Conservation (phyloP, 306 rosid species). For the Macrotyloma uniflorum region DNA sequence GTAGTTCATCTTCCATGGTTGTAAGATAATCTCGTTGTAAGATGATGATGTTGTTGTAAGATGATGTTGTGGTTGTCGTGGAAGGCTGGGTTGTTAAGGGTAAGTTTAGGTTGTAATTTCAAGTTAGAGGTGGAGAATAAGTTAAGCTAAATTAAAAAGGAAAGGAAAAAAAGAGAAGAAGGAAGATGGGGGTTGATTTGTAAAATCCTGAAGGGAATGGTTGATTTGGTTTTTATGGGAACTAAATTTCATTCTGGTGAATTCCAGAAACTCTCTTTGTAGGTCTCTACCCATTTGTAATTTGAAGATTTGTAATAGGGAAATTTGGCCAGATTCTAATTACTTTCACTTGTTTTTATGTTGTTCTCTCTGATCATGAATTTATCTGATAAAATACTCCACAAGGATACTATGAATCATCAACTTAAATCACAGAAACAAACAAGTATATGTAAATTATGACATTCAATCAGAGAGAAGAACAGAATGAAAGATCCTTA, state of each 20-base stretch:
- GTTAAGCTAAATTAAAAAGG: not conserved
- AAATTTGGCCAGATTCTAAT: constrained; percentile 31
- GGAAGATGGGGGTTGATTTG: constrained; percentile 41
- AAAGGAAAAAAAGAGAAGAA: not conserved
- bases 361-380: not conserved
- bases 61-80: not conserved
- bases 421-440: not conserved
- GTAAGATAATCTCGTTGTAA: constrained; percentile 21
- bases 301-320: constrained; percentile 40
- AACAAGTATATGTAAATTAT: too few species aligned
- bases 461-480: too few species aligned
- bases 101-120: constrained; percentile 46
- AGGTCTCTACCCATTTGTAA: constrained; percentile 43
- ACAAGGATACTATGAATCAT: too few species aligned
- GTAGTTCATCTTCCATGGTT: not conserved
- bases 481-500: not conserved
- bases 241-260: constrained; percentile 34
- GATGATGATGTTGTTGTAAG: too few species aligned
- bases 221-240: not conserved
- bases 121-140: not conserved
- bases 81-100: constrained; percentile 31
- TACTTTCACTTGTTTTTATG: not conserved
- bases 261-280: constrained; percentile 11
- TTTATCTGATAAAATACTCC: not conserved
- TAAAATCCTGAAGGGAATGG: constrained; percentile 34